Base-by-base conservation (phyloP, 2,329 filamentous ascomycete species). In the Cladophialophora chaetospira region DNA sequence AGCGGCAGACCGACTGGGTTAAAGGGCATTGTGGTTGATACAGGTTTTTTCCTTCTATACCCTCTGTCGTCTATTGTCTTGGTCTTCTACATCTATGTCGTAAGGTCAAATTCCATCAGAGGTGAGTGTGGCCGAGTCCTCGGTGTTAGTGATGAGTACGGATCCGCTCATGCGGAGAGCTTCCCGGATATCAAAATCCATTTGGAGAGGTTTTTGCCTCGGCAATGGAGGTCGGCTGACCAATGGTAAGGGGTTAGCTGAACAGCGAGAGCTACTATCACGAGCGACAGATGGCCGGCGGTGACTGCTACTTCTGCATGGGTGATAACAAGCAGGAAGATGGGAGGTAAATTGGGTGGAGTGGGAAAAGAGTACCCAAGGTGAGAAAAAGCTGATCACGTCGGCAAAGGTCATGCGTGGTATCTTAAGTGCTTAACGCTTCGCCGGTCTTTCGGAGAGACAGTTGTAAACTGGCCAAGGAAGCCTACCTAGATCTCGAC, bases 1-100 rank as follows among this genome's bases (percentile, higher is more conserved):
- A 56, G 25, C 6, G 53, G 53, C 10, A 56, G 40, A 2, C 53
- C 46, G 46, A 56, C 36, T 11, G 53, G 23, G 31, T 56, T 56
- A 38, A 35, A 51, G n/a, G 21, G 38, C 23, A 38, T 31, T 19
- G 40, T 17, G 11, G 13, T 1, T 9, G 17, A 36, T 1, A 23
- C 8, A n/a, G 31, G 19, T 17, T 25, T 38, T 26, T 23, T 28
- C 13, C 15, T 17, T 5, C 9, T 28, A n/a, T 15, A 8, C 10
- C 5, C 42, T 28, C 26, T 13, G 11, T 13, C 23, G 13, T 28
- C 21, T 17, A 28, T 13, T 13, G 17, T 40, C 36, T 21, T 19
- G 2, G 36, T 21, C 19, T 4, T 40, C 17, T 40, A 40, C 17
- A 19, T 21, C 36, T 40, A 40, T 40, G 36, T 3, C 17, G 8